Evolutionary conservation across 2,329 filamentous ascomycete genomes (phyloP), one percentile per base, ranked within the genome.

Genomic region (Rasamsonia emersonii): DNA sequence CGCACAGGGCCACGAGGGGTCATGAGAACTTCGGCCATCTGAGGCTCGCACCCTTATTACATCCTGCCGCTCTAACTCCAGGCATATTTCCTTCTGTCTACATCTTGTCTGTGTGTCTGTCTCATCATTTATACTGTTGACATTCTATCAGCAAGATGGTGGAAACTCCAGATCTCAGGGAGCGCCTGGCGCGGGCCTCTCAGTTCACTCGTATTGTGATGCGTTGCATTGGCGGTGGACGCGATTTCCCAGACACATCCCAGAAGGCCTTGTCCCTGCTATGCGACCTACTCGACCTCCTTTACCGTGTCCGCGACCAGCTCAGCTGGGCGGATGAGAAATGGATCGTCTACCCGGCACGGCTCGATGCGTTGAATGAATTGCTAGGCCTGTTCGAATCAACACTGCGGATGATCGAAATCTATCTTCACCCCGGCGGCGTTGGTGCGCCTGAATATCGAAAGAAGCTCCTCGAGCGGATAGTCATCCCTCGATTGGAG

Each of bases 341-440:
- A 42, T 50, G 44, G 41, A 7, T 47, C 10, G 36, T 49, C 4
- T 40, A 37, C 5, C 7, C 38, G 2, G 14, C 34, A 1, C 48
- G 50, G 3, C 39, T 54, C 1, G 18, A 21, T 1, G 37, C 18
- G 2, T 31, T 56, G 3, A 37, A 37, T 3, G 49, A 54, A 19
- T 11, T 51, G 3, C 33, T 52, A 0, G n/a, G 13, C 0, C 46
- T 31, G 17, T 51, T 51, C 15, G 44, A 40, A 8, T 39, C 37
- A 7, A 52, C 40, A 0, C 40, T 53, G 20, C 40, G 40, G 15
- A 33, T 46, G 1, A 43, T 56, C 16, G 50, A 54, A 33, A 6
- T 47, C 1, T 50, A 54, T 18, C 47, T 56, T 16, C 53, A 56
- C 19, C 51, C 53, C 1, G 53, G 51, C 5, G 53, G 51, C 3